Evolutionary conservation across 306 rosid genomes (phyloP), one percentile per base, ranked within the genome.

Genomic region (Psophocarpus tetragonolobus): DNA sequence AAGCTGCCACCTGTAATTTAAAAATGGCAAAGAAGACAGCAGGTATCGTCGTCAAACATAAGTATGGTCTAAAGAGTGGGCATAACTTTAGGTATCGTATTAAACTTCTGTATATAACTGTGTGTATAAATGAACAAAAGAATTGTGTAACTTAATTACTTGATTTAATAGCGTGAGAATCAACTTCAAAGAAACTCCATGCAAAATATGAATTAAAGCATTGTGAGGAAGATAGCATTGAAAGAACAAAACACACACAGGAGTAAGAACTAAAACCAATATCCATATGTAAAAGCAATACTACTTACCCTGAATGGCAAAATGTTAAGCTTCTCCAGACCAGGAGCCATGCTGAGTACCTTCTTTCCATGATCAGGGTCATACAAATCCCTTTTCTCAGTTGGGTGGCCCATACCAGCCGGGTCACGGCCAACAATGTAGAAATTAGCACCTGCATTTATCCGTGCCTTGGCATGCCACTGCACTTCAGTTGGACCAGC

Each of bases 401-500:
- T 88, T 65, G 98, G 98, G 85, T 95, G 98, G 60, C 97, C 90
- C 97, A 95, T 92, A 69, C 98, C 98, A 18, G 97, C 98, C 48
- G 99, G 99, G 77, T 95, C 99, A 45, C 98, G 96, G n/a, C 99
- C 98, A 61, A 95, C 99, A 20, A 95, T 95, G 68, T 95, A 95
- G 83, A 95, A 95, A 86, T 92, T 95, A 41, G 99, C 97, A 9
- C 99, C 99, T 20, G 97, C 99, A 56, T 95, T 92, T 78, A 95
- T 89, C 68, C 99, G 76, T 42, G 99, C 98, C 83, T 95, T 95
- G 26, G 98, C 99, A 74, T 92, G 99, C 99, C 99, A 95, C 75
- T 95, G 99, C 24, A 95, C 99, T 84, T 95, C 99, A 60, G 99
- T 95, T 75, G 99, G 99, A 24, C 99, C 97, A 0, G 98, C 99